phyloP scores from a whole-genome alignment of 371 early-diverging fungal species.

The Umbelopsis sp. region DNA sequence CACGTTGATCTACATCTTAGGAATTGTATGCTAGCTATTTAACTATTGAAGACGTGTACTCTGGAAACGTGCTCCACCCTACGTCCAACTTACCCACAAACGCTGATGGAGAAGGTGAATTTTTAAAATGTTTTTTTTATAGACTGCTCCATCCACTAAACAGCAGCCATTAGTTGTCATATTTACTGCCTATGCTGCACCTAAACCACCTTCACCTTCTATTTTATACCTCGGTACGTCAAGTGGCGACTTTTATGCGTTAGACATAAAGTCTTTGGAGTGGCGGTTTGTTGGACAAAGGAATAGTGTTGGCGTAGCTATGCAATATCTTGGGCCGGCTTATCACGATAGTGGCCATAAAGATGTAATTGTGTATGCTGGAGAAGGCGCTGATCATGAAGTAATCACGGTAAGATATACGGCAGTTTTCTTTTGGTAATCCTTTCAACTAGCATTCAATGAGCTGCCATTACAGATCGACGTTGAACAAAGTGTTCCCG shows the following conservation, averaged over 20 bases:
- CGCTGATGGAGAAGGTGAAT: constrained; percentile 29
- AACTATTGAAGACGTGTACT: constrained; percentile 34
- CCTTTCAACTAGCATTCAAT: background rate
- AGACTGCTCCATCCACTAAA: too few species aligned
- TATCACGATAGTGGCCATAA: background rate
- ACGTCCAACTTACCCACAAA: constrained; percentile 29
- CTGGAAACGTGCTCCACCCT: constrained; percentile 42
- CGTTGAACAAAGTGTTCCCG: background rate
- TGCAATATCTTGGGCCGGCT: constrained; percentile 13
- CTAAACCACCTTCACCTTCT: background rate
- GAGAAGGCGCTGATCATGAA: constrained; percentile 46
- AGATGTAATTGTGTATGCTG: constrained; percentile 34
- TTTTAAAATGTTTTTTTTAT: too few species aligned
- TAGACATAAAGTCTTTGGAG: constrained; percentile 18
- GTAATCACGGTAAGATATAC: constrained; percentile 34
- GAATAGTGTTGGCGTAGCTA: constrained; percentile 31
- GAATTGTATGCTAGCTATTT: constrained; percentile 30
- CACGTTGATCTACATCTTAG: background rate
- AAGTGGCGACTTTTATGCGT: constrained; percentile 33
- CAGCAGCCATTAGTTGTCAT: constrained; percentile 28
- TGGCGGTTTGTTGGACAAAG: constrained; percentile 27
- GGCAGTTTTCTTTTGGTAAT: background rate
- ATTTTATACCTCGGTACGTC: constrained; percentile 38
- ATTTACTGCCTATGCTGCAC: constrained; percentile 35
- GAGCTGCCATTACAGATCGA: background rate